These are phyloP conservation scores for Blastomyces gilchristii DNA, from an alignment of 2,329 filamentous ascomycete species.

Conservation along the genomic window DNA sequence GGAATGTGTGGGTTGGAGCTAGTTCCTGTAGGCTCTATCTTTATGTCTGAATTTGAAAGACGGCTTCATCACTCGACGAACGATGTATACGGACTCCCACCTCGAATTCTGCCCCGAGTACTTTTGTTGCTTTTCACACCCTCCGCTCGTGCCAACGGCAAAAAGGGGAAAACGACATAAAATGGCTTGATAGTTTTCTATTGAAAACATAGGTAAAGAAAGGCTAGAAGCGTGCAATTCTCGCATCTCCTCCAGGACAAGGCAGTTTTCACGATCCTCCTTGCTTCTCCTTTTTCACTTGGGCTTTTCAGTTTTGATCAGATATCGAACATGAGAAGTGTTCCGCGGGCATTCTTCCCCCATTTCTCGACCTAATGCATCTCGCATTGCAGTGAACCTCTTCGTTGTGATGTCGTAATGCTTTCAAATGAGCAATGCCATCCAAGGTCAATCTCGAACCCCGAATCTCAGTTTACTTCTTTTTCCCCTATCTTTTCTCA, in stretches of 20 bases:
- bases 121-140: neutral
- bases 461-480: neutral
- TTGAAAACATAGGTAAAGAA: neutral
- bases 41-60: neutral
- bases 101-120: neutral
- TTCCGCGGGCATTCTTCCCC: neutral
- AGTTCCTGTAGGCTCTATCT: neutral
- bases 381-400: neutral
- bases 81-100: neutral
- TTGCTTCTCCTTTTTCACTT: neutral
- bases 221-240: too few species aligned
- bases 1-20: neutral
- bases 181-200: neutral
- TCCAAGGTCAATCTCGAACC: neutral
- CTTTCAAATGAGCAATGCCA: neutral
- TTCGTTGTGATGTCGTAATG: neutral
- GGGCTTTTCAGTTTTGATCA: neutral
- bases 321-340: neutral
- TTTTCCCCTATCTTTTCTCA: neutral
- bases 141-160: neutral
- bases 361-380: neutral
- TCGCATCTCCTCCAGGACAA: too few species aligned
- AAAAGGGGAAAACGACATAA: neutral
- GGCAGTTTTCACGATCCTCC: neutral
- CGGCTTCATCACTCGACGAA: neutral